These are phyloP conservation scores for Aciculosporium take DNA, from an alignment of 2,329 filamentous ascomycete genomes.

Conservation along the genomic window DNA sequence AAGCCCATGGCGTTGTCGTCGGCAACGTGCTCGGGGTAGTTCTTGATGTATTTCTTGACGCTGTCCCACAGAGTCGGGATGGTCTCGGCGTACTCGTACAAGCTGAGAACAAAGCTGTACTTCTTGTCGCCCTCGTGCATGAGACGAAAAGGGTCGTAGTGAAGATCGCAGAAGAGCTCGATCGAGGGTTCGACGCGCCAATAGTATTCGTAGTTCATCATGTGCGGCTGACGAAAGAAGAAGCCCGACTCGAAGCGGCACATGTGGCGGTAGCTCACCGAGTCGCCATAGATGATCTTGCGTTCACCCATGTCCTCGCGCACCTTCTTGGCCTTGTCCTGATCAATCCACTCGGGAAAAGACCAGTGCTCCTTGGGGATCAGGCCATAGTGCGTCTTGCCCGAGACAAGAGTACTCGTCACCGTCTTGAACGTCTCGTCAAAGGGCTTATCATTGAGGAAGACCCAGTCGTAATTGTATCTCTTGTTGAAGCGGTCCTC, in stretches of 20 bases:
- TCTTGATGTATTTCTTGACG: conserved; percentile 83
- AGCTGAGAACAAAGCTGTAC: conserved; percentile 89
- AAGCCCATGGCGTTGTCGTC: conserved; percentile 80
- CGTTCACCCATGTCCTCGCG: conserved; percentile 86
- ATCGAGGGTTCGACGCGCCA: conserved; percentile 98
- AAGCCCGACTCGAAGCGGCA: conserved; percentile 98
- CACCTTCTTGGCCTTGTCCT: conserved; percentile 79
- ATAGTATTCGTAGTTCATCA: conserved; percentile 98
- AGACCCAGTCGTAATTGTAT: conserved; percentile 98
- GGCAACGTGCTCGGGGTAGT: conserved; percentile 76
- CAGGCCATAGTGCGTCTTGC: conserved; percentile 77
- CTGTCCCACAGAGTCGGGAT: conserved; percentile 95
- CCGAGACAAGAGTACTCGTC: conserved; percentile 78
- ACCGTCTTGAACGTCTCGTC: conserved; percentile 88
- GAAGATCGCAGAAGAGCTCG: conserved; percentile 88
- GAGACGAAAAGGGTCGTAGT: conserved; percentile 91
- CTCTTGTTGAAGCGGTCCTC: conserved; percentile 97
- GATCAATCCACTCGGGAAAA: conserved; percentile 89
- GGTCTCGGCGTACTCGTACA: conserved; percentile 94
- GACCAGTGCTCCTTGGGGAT: conserved; percentile 94
- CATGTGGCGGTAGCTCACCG: conserved; percentile 96
- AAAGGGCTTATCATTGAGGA: conserved; percentile 92
- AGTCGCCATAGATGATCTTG: conserved; percentile 98
- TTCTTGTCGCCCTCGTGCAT: conserved; percentile 97
- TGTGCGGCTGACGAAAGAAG: conserved; percentile 90